These are phyloP conservation scores for Pythium periplocum DNA, from an alignment of 352 stramenopile species.

Conservation along the genomic window DNA sequence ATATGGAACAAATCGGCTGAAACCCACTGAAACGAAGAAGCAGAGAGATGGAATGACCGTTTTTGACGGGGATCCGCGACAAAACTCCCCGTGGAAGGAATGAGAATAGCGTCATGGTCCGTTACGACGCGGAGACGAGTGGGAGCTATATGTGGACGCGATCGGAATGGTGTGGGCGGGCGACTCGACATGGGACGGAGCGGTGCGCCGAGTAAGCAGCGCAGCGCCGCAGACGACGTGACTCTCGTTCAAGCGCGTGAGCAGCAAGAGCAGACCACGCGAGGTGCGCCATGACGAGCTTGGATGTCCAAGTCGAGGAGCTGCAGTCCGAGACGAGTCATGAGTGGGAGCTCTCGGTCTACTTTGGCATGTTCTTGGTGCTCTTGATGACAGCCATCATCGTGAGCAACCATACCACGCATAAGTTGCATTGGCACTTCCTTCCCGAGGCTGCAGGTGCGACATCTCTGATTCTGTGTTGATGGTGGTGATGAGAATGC, in stretches of 20 bases:
- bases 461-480: not conserved
- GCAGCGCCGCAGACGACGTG: no score
- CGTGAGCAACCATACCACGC: conserved; percentile 71
- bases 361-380: conserved; percentile 67
- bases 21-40: no score
- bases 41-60: no score
- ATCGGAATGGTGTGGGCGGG: no score
- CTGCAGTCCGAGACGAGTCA: conserved; percentile 52
- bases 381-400: conserved; percentile 76
- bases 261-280: not conserved
- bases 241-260: conserved; percentile 11
- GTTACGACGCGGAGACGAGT: no score
- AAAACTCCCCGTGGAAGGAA: no score
- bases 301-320: conserved; percentile 29
- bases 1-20: no score
- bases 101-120: no score
- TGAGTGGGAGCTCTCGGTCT: conserved; percentile 75
- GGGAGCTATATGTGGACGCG: no score
- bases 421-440: conserved; percentile 74
- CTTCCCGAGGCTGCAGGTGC: conserved; percentile 58
- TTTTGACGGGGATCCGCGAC: no score
- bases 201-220: no score
- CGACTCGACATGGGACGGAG: no score
- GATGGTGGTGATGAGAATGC: not conserved
- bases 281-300: conserved; percentile 12